Evolutionary conservation across 495 filamentous ascomycete genomes (phyloP).

Genomic region (Clavariopsis aquatica): DNA sequence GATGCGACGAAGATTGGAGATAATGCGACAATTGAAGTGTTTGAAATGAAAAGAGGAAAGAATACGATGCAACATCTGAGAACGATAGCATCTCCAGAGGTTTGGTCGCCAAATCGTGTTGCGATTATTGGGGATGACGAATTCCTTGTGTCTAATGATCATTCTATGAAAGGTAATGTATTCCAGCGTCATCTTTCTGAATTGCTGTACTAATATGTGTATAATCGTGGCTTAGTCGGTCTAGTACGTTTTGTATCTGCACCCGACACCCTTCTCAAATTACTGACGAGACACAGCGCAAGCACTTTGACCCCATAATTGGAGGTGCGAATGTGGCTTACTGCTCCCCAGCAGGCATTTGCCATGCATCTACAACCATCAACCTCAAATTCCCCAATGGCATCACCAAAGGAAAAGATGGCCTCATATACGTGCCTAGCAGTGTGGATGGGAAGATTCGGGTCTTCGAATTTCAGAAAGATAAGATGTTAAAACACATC

Average conservation of each 20-base stretch:
- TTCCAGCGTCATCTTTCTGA: not conserved
- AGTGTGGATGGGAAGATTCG: conserved; percentile 34
- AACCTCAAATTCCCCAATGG: conserved; percentile 45
- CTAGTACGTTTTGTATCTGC: conserved; percentile 9
- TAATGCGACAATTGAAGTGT: conserved; percentile 14
- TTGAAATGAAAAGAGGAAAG: conserved; percentile 12
- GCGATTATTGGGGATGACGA: conserved; percentile 3
- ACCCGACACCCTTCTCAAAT: not conserved
- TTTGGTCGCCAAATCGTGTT: conserved; percentile 13
- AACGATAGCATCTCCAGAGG: conserved; percentile 8
- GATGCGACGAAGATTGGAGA: conserved; percentile 29
- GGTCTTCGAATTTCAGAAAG: conserved; percentile 38
- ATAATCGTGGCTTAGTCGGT: not conserved
- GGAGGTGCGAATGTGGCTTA: conserved; percentile 37
- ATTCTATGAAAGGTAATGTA: conserved; percentile 2
- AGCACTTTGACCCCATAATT: conserved; percentile 33
- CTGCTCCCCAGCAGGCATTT: conserved; percentile 33
- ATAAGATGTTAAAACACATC: conserved; percentile 33
- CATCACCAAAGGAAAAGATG: conserved; percentile 38
- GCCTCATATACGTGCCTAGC: conserved; percentile 45
- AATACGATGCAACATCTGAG: conserved; percentile 14
- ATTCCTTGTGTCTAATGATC: conserved; percentile 17
- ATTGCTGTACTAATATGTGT: not conserved
- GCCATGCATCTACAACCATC: conserved; percentile 37
- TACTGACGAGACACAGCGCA: conserved; percentile 26